These are phyloP conservation scores for Aspergillus arachidicola DNA, from an alignment of 2,329 filamentous ascomycete genomes.

Conservation along the genomic window DNA sequence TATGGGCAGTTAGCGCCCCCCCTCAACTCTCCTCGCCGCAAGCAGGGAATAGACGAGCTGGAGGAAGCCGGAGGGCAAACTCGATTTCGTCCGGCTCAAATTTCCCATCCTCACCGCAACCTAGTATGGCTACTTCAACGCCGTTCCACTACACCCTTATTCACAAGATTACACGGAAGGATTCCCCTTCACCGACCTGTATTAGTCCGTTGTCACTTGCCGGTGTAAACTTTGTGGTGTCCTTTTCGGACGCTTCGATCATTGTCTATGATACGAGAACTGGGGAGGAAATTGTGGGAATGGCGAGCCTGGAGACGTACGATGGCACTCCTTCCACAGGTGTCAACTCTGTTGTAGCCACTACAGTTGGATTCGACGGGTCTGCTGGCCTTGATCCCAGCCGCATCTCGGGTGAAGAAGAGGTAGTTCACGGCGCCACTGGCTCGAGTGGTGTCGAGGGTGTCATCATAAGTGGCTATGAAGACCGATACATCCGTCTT, in stretches of 20 bases:
- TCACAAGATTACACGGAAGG: slow-evolving; percentile 76
- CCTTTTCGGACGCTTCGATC: slow-evolving; percentile 86
- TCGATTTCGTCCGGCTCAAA: slow-evolving; percentile 93
- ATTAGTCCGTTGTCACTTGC: slow-evolving; percentile 84
- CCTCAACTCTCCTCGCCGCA: slow-evolving; percentile 83
- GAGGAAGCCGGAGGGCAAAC: slow-evolving; percentile 81
- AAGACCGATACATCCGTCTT: slow-evolving; percentile 94
- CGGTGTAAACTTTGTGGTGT: slow-evolving; percentile 89
- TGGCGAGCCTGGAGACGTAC: slow-evolving; percentile 94
- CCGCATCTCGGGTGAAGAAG: slow-evolving; percentile 67
- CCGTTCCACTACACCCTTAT: slow-evolving; percentile 87
- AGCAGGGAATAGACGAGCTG: slow-evolving; percentile 68
- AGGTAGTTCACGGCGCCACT: slow-evolving; percentile 78
- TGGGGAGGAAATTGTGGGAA: slow-evolving; percentile 86
- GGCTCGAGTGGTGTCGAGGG: slow-evolving; percentile 83
- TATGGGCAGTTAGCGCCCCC: slow-evolving; percentile 92
- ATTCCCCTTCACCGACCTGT: slow-evolving; percentile 78
- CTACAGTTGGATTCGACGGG: slow-evolving; percentile 76
- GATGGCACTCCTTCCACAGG: slow-evolving; percentile 80
- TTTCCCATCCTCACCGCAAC: slow-evolving; percentile 87
- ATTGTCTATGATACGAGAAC: slow-evolving; percentile 90
- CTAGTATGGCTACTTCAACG: slow-evolving; percentile 79
- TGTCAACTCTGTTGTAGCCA: slow-evolving; percentile 89
- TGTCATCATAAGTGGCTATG: slow-evolving; percentile 92
- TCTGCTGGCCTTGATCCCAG: slow-evolving; percentile 62